Conservation (phyloP, 257 asterid species). For the Penstemon newberryi region DNA sequence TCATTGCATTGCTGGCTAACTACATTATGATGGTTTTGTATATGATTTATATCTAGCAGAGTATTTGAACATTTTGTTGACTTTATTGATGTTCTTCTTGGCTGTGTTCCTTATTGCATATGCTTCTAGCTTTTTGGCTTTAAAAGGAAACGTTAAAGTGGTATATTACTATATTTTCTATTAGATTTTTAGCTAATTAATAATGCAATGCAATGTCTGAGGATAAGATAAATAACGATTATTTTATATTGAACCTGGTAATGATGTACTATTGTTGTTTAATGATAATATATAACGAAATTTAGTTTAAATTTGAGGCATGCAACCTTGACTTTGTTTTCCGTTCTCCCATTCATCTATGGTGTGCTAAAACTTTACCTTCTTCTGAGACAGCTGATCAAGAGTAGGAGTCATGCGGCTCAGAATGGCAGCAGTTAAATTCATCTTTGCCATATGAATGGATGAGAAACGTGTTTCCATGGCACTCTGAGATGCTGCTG, state of each 20-base stretch:
- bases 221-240: background rate
- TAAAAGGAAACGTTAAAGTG: conserved; percentile 1
- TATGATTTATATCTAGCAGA: background rate
- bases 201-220: background rate
- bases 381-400: conserved; percentile 63
- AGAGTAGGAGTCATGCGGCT: conserved; percentile 53
- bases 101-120: conserved; percentile 1
- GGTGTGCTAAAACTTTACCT: conserved; percentile 19
- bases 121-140: conserved; percentile 10
- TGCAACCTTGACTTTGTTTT: background rate
- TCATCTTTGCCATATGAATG: conserved; percentile 28
- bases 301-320: background rate
- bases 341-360: conserved; percentile 8
- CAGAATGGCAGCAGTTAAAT: conserved; percentile 51
- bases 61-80: conserved; percentile 7
- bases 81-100: conserved; percentile 8
- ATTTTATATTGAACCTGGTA: background rate
- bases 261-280: conserved; percentile 5
- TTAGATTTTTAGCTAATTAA: background rate
- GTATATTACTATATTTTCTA: background rate
- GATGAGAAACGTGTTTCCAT: conserved; percentile 33
- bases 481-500: conserved; percentile 28
- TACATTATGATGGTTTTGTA: conserved; percentile 3
- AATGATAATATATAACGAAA: conserved; percentile 4
- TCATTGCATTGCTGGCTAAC: background rate